Percentiles rank a stretch among this genome's conserved stretches.
Evolutionary conservation across 1,284 basidiomycete genomes (phyloP).

Genomic region (Puccinia triticina): DNA sequence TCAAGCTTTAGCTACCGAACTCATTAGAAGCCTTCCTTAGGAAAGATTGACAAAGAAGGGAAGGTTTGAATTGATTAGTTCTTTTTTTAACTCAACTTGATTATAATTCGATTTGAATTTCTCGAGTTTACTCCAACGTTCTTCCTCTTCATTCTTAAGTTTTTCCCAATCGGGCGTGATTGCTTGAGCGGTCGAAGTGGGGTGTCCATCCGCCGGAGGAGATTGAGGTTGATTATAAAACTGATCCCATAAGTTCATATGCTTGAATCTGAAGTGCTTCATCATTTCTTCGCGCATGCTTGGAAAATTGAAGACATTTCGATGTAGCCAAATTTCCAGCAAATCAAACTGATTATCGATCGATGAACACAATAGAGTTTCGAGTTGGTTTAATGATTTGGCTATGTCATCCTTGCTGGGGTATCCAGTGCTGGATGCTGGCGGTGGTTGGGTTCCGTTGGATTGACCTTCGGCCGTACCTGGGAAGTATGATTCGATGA

Average conservation of each 20-base stretch:
- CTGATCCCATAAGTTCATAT: slow-evolving; percentile 41
- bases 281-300: slow-evolving; percentile 23
- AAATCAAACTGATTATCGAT: slow-evolving; percentile 46
- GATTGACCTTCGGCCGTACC: background rate
- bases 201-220: background rate
- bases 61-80: too few relatives aligned
- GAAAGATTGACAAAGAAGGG: too few relatives aligned
- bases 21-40: too few relatives aligned
- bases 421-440: slow-evolving; percentile 6
- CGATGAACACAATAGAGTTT: slow-evolving; percentile 40
- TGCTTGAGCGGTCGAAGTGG: background rate
- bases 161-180: slow-evolving; percentile 47
- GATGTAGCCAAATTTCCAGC: slow-evolving; percentile 46
- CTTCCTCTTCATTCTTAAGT: slow-evolving; percentile 30
- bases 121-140: slow-evolving; percentile 28
- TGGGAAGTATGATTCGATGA: slow-evolving; percentile 29
- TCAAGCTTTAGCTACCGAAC: background rate
- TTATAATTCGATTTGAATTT: slow-evolving; percentile 28
- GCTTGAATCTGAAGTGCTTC: slow-evolving; percentile 38
- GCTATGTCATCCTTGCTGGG: slow-evolving; percentile 41
- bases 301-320: slow-evolving; percentile 48
- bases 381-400: slow-evolving; percentile 39
- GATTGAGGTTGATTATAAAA: background rate
- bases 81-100: slow-evolving; percentile 14
- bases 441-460: background rate